Conservation (phyloP, 2,329 filamentous ascomycete species). For the Trichoderma hamatum region DNA sequence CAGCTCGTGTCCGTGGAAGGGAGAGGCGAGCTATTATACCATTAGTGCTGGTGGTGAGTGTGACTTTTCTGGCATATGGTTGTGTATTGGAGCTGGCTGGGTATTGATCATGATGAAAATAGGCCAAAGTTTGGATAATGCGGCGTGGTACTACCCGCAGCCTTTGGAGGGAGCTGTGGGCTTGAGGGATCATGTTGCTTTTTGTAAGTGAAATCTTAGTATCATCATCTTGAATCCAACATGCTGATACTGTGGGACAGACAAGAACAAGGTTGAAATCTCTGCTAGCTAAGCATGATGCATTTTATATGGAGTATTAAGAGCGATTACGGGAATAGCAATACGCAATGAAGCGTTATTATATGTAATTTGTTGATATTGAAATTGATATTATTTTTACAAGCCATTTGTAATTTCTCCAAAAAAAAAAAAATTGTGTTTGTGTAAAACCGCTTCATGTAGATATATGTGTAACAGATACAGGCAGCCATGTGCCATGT, state of each 20-base stretch:
- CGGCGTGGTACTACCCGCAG: conserved; percentile 62
- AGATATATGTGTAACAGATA: not conserved
- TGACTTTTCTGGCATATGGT: not conserved
- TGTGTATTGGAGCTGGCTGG: not conserved
- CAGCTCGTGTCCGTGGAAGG: conserved; percentile 61
- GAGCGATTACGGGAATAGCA: not conserved
- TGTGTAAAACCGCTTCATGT: not conserved
- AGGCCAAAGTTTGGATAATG: conserved; percentile 54
- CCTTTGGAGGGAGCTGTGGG: conserved; percentile 52
- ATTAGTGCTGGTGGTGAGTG: conserved; percentile 50
- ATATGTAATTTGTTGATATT: not conserved
- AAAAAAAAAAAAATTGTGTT: too few relatives aligned
- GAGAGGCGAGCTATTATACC: conserved; percentile 59
- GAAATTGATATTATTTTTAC: not conserved
- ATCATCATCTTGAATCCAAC: not conserved
- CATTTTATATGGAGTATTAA: not conserved
- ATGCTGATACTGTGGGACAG: conserved; percentile 28
- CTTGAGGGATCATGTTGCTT: conserved; percentile 60
- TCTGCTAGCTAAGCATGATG: conserved; percentile 24
- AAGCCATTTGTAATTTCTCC: not conserved
- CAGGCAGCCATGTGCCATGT: not conserved
- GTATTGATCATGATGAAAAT: not conserved
- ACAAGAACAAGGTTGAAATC: conserved; percentile 41
- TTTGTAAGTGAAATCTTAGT: conserved; percentile 50
- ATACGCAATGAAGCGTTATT: not conserved